These are phyloP conservation scores for Rhododendron ovatum DNA, from an alignment of 148 eudicot genomes.

Conservation along the genomic window DNA sequence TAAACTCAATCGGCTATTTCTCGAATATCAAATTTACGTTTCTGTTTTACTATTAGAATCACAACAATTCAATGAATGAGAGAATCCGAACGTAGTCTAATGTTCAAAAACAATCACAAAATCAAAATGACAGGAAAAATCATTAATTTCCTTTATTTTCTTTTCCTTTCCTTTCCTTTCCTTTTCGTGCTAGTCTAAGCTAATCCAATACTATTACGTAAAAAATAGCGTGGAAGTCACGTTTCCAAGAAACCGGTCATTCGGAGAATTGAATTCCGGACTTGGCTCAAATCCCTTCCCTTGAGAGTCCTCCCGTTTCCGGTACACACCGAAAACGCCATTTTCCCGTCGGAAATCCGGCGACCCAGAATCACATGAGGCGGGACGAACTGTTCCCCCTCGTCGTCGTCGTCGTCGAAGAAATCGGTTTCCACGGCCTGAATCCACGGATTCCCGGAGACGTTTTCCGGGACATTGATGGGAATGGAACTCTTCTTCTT, in stretches of 20 bases:
- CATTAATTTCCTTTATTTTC: neutral
- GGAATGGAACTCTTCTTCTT: conserved; percentile 35
- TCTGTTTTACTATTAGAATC: neutral
- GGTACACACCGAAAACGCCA: conserved; percentile 34
- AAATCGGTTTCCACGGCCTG: conserved; percentile 18
- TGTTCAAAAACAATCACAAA: neutral
- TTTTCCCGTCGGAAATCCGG: conserved; percentile 34
- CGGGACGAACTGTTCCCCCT: conserved; percentile 42
- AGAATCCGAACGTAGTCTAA: neutral
- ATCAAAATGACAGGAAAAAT: neutral
- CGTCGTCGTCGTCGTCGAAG: conserved; percentile 24
- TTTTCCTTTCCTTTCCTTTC: neutral
- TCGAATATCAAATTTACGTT: neutral
- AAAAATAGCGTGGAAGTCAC: conserved; percentile 3
- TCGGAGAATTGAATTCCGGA: conserved; percentile 62
- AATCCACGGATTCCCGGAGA: conserved; percentile 13
- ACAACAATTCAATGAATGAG: neutral
- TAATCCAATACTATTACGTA: neutral
- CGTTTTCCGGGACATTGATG: conserved; percentile 29
- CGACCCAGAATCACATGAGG: conserved; percentile 59
- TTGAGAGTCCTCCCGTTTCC: conserved; percentile 51
- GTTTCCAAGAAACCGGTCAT: conserved; percentile 79
- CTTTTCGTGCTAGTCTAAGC: neutral
- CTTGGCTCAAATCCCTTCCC: conserved; percentile 56
- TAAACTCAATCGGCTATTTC: neutral